phyloP scores from a whole-genome alignment of 305 asterid genomes.

The Fraxinus latifolia region DNA sequence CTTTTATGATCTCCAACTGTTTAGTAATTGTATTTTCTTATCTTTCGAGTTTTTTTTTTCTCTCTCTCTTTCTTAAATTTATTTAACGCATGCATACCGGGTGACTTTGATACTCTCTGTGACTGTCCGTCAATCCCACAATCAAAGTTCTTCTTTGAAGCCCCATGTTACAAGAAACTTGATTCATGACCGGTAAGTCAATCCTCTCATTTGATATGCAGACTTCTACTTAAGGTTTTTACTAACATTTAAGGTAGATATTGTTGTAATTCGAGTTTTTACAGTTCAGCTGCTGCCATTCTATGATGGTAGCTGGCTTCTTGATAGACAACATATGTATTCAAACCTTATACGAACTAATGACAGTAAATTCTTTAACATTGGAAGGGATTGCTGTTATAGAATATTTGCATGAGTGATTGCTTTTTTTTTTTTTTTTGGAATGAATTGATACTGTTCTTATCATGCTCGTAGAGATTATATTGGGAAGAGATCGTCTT shows the following conservation, averaged over 20 bases:
- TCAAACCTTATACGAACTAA: not conserved
- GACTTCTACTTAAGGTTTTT: not conserved
- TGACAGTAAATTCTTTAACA: not conserved
- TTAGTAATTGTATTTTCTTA: not conserved
- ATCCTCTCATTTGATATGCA: not conserved
- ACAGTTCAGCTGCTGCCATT: not conserved
- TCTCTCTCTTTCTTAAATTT: not conserved
- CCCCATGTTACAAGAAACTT: conserved; percentile 74
- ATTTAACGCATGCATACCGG: conserved; percentile 37
- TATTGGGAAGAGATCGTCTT: not conserved
- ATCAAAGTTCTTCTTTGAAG: conserved; percentile 73
- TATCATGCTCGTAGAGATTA: not conserved
- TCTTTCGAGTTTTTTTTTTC: not conserved
- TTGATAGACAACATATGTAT: not conserved
- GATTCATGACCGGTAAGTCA: conserved; percentile 73
- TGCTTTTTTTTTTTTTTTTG: not conserved
- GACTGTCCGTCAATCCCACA: conserved; percentile 59
- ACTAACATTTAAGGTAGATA: not conserved
- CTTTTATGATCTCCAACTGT: not conserved
- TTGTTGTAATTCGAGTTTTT: not conserved
- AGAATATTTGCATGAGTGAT: not conserved
- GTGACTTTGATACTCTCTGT: conserved; percentile 65
- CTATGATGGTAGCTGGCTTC: not conserved
- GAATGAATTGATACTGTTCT: not conserved
- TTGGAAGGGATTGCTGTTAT: not conserved